Base-by-base conservation (phyloP, 2,329 filamentous ascomycete genomes). In the Alternaria dauci region DNA sequence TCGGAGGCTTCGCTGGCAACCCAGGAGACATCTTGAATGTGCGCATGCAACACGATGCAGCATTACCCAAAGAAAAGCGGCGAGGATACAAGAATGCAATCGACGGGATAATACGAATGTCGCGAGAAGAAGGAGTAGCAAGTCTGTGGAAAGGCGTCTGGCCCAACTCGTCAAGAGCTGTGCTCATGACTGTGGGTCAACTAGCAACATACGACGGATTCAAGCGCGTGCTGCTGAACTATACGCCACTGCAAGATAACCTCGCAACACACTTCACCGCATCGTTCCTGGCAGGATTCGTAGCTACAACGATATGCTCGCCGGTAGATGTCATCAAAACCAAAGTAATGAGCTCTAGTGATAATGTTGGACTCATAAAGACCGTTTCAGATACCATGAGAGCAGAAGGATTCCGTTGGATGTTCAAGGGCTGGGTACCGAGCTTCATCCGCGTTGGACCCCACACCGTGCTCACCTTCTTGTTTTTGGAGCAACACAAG, bases 1-100 rank as follows among this genome's bases (percentile, higher is more conserved):
- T 96, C 3, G 95, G 95, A 63, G 95, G 95, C 51, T 82, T 98
- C 47, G 91, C 90, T 6, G 95, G 95, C 67, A 99, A 98, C 81
- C 93, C 94, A 3, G 94, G 94, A 67, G 95, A 99, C 78, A 93
- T 99, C 34, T 85, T 97, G 73, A 99, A 99, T 80, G 95, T 99
- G 51, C 92, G 95, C 68, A 99, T 99, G 95, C 95, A 99, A 81
- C 92, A 96, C 80, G 95, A 91, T 71, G 89, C 91, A 2, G 88
- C 93, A 0, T 87, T 97, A 1, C 91, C 93, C 0, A 73, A 81
- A 1, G 85, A 85, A 5, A 83, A 96, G 73, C 88, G 92, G 48
- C 87, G 94, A 58, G 95, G 96, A 79, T 99, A 99, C 82, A 90
- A 88, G 65, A 87, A 98, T 78, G 95, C 94, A 3, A 78, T 97